A percentile compares a stretch with the other conserved stretches of the same genome.
Conservation (phyloP, 805 yeast genomes). For the Yueomyces sinensis region DNA sequence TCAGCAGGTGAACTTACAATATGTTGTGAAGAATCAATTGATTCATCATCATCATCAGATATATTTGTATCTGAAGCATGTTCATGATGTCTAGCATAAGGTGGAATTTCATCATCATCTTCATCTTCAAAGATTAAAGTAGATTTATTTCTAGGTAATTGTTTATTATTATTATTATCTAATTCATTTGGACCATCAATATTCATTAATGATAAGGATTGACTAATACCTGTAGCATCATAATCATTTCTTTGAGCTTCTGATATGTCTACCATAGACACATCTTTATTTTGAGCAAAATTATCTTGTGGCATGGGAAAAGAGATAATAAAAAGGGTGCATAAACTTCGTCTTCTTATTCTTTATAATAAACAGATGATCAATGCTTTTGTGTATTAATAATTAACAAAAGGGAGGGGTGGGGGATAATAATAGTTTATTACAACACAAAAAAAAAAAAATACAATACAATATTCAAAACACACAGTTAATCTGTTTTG, state of each 20-base stretch:
- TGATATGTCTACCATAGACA: slow-evolving; percentile 18
- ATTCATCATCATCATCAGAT: slow-evolving; percentile 5
- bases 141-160: slow-evolving; percentile 42
- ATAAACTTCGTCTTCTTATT: too few relatives aligned
- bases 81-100: slow-evolving; percentile 24
- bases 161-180: slow-evolving; percentile 3
- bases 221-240: slow-evolving; percentile 10
- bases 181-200: slow-evolving; percentile 18
- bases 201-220: slow-evolving; percentile 24
- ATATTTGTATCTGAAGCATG: slow-evolving; percentile 6
- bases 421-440: too few relatives aligned
- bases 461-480: too few relatives aligned
- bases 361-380: too few relatives aligned
- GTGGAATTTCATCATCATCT: slow-evolving; percentile 39
- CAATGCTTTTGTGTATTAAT: too few relatives aligned
- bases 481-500: too few relatives aligned
- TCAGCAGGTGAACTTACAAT: slow-evolving; percentile 9
- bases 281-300: slow-evolving; percentile 11
- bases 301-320: background rate
- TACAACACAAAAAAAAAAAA: too few relatives aligned
- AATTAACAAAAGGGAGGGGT: too few relatives aligned
- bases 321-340: too few relatives aligned
- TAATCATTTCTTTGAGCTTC: slow-evolving; percentile 8
- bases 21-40: slow-evolving; percentile 14
- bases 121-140: slow-evolving; percentile 45